phyloP scores from a whole-genome alignment of 2,329 filamentous ascomycete species.

The Delphinella strobiligena region DNA sequence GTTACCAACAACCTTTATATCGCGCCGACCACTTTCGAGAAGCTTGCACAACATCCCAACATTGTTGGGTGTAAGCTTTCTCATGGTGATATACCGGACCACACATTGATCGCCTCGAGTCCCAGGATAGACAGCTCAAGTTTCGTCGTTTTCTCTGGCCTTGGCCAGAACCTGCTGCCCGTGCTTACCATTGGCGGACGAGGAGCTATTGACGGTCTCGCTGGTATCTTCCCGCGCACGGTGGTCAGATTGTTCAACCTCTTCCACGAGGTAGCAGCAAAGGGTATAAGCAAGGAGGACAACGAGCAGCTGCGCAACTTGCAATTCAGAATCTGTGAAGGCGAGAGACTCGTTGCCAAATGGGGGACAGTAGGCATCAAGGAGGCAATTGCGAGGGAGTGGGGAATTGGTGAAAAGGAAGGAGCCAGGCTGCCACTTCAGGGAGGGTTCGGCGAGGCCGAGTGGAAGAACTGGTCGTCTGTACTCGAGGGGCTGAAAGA shows the following conservation, averaged over 20 bases:
- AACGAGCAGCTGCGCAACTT: constrained; percentile 40
- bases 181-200: constrained; percentile 51
- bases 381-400: constrained; percentile 48
- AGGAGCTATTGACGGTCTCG: constrained; percentile 55
- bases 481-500: constrained; percentile 32
- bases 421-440: constrained; percentile 47
- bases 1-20: constrained; percentile 55
- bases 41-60: constrained; percentile 50
- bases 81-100: constrained; percentile 54
- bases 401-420: constrained; percentile 46
- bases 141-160: constrained; percentile 52
- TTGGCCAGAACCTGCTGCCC: constrained; percentile 54
- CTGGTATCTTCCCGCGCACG: constrained; percentile 52
- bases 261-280: constrained; percentile 27
- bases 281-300: constrained; percentile 27
- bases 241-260: constrained; percentile 47
- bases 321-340: constrained; percentile 49
- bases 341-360: constrained; percentile 49
- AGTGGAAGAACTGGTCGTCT: constrained; percentile 44
- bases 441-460: constrained; percentile 45
- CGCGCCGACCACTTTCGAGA: constrained; percentile 44
- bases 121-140: constrained; percentile 46
- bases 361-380: constrained; percentile 54
- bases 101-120: constrained; percentile 47
- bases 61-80: constrained; percentile 60